Evolutionary conservation across 2,329 filamentous ascomycete genomes (phyloP), one percentile per base, ranked within the genome.

Genomic region (Arthrobotrys musiformis): DNA sequence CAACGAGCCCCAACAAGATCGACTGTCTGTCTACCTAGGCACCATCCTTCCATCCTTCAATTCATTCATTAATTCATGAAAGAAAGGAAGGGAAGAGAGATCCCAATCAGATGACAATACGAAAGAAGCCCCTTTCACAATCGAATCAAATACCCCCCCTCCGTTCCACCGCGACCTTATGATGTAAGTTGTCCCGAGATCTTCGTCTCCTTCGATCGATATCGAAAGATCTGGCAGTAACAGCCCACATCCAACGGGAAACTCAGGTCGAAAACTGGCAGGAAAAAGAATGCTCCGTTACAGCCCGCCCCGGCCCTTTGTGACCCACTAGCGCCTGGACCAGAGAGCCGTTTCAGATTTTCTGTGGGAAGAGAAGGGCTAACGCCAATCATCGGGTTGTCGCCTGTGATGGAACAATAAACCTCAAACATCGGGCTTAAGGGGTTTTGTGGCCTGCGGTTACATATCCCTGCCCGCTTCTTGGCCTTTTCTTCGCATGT

Each of bases 351-450:
- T 58, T 58, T 58, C 54, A 58, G 54, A 40, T 37, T 40, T 58
- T 40, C 40, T n/a, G n/a, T n/a, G n/a, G n/a, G n/a, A n/a, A n/a
- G n/a, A n/a, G n/a, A 17, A n/a, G 22, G 17, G 19, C 54, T 58
- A 58, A 58, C 54, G 54, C 54, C 54, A 58, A 58, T 58, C 54
- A 58, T 58, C 54, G 33, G 54, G 17, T 24, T 58, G 54, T 58
- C 54, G 54, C 54, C 54, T 58, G 54, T 26, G 54, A 58, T 58
- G 54, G 19, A 33, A 37, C 54, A 58, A 58, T 58, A 58, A 58
- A 58, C 54, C 54, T 58, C 54, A 58, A 58, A 58, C 54, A 11
- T 35, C 54, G 30, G 54, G 54, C 54, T 58, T 37, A 40, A 58
- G 33, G 54, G 54, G 54, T 30, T 7, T 15, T 30, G 48, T 17